These are phyloP conservation scores for Xylariaceae sp. DNA, from an alignment of 2,329 filamentous ascomycete genomes.

Conservation along the genomic window DNA sequence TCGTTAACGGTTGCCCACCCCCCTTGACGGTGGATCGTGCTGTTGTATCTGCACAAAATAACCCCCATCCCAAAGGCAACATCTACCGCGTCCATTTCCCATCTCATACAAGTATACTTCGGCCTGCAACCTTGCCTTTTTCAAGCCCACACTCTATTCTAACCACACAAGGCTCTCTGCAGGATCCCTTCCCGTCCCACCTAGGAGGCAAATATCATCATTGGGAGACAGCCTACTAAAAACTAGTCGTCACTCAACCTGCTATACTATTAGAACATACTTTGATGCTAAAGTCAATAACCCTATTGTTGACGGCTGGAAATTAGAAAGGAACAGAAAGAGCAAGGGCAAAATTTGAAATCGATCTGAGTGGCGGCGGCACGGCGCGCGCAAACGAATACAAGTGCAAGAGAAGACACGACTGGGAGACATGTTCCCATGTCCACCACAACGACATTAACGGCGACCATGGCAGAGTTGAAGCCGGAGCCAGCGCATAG, in stretches of 20 bases:
- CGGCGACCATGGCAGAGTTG: conserved; percentile 68
- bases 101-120: conserved; percentile 46
- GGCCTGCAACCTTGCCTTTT: conserved; percentile 45
- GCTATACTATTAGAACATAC: conserved; percentile 12
- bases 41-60: conserved; percentile 42
- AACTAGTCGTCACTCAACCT: background rate
- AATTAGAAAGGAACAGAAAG: conserved; percentile 15
- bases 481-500: conserved; percentile 65
- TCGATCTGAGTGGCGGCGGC: conserved; percentile 23
- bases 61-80: conserved; percentile 42
- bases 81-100: conserved; percentile 44
- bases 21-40: conserved; percentile 42
- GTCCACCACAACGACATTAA: conserved; percentile 67
- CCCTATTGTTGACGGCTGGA: conserved; percentile 15
- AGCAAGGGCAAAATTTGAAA: conserved; percentile 11
- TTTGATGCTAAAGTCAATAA: conserved; percentile 13
- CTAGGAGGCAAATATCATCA: conserved; percentile 31
- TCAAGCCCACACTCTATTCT: conserved; percentile 42
- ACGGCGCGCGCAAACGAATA: conserved; percentile 28
- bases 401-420: conserved; percentile 27
- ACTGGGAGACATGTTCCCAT: conserved; percentile 59
- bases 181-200: conserved; percentile 35
- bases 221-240: conserved; percentile 19
- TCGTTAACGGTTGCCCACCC: conserved; percentile 40
- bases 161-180: conserved; percentile 38